These are phyloP conservation scores for Fusarium oxysporum DNA, from an alignment of 2,329 filamentous ascomycete species.

Conservation along the genomic window DNA sequence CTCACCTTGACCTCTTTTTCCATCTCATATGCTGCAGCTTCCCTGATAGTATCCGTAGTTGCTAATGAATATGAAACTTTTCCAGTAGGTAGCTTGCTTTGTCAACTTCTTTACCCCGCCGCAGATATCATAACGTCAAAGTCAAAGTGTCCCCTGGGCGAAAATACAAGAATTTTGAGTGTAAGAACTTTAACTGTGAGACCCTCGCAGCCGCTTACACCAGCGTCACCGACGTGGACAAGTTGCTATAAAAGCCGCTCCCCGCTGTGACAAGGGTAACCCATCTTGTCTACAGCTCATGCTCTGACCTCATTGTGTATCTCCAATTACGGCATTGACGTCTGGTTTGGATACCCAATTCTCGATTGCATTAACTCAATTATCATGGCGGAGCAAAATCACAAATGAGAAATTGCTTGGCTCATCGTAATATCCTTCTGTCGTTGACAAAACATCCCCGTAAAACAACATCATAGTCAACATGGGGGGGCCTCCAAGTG, in stretches of 20 bases:
- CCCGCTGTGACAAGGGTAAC: conserved; percentile 21
- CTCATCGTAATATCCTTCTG: conserved; percentile 24
- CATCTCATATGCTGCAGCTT: conserved; percentile 19
- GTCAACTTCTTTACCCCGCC: background rate
- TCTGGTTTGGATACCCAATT: conserved; percentile 6
- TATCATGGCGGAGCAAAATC: background rate
- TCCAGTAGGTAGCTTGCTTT: background rate
- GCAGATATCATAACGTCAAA: background rate
- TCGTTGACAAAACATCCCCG: conserved; percentile 18
- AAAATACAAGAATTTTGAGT: background rate
- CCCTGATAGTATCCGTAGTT: background rate
- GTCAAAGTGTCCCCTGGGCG: background rate
- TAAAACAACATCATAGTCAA: conserved; percentile 30
- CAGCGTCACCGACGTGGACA: conserved; percentile 27
- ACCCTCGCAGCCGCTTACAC: conserved; percentile 24
- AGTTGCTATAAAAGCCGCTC: conserved; percentile 18
- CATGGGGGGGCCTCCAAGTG: conserved; percentile 23
- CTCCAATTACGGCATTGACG: conserved; percentile 17
- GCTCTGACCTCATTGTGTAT: conserved; percentile 39
- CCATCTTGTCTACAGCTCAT: conserved; percentile 18
- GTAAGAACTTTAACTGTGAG: conserved; percentile 24
- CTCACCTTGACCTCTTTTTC: conserved; percentile 18
- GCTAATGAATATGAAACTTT: conserved; percentile 6
- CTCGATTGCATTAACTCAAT: conserved; percentile 14
- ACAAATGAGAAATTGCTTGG: conserved; percentile 13